Conservation (phyloP, 108 stramenopile genomes). For the Nitzschia sp. region DNA sequence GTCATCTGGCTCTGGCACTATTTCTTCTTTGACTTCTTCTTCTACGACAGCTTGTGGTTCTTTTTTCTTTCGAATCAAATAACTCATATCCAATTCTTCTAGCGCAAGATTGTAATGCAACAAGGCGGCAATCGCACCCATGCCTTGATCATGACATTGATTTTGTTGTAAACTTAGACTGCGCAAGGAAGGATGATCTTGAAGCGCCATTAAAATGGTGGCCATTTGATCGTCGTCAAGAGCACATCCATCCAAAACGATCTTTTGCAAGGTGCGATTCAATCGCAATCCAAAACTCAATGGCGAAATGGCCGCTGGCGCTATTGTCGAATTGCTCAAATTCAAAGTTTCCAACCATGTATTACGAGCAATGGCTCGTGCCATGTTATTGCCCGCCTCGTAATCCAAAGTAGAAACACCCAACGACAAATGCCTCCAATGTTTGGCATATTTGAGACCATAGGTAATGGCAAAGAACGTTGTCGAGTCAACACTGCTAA, state of each 20-base stretch:
- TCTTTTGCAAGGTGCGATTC: conserved; percentile 19
- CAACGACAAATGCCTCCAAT: conserved; percentile 7
- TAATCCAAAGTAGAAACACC: background rate
- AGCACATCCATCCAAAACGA: conserved; percentile 24
- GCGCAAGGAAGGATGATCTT: conserved; percentile 12
- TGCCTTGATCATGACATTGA: conserved; percentile 26
- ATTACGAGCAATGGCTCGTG: conserved; percentile 28
- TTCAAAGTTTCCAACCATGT: conserved; percentile 14
- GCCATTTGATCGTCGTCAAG: conserved; percentile 23
- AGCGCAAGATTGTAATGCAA: conserved; percentile 30
- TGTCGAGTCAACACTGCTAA: background rate
- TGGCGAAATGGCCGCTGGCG: background rate
- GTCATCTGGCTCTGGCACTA: background rate
- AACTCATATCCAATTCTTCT: conserved; percentile 37
- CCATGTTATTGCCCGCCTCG: background rate
- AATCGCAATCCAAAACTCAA: conserved; percentile 36
- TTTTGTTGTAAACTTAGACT: conserved; percentile 23
- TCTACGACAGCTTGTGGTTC: background rate
- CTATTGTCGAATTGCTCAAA: background rate
- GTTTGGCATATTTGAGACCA: conserved; percentile 24
- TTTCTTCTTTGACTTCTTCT: background rate
- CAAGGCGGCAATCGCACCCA: conserved; percentile 19
- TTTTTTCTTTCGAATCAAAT: conserved; percentile 27
- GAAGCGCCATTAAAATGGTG: conserved; percentile 11
- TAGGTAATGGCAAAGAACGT: conserved; percentile 17